These are phyloP conservation scores for Fraxinus excelsior DNA, from an alignment of 257 asterid species.

Conservation along the genomic window DNA sequence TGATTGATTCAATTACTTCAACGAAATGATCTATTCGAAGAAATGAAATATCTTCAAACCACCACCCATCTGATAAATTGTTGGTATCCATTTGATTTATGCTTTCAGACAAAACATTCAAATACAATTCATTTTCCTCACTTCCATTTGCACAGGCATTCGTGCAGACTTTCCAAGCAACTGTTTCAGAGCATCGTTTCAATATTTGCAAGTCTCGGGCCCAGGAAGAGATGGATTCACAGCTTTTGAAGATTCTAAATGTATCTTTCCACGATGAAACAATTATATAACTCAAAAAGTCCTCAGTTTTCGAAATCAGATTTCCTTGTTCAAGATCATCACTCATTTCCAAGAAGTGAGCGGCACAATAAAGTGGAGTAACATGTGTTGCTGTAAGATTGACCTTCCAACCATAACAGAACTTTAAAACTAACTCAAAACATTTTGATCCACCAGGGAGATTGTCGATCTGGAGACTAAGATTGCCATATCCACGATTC, in stretches of 20 bases:
- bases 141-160: neutral
- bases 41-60: conserved; percentile 34
- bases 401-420: conserved; percentile 37
- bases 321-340: conserved; percentile 35
- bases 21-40: conserved; percentile 37
- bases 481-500: conserved; percentile 15
- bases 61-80: conserved; percentile 26
- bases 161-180: conserved; percentile 31
- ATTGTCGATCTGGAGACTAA: conserved; percentile 28
- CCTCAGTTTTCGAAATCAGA: conserved; percentile 30
- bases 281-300: conserved; percentile 29
- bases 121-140: conserved; percentile 11
- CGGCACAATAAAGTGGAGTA: conserved; percentile 38
- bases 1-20: conserved; percentile 30
- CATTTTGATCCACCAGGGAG: conserved; percentile 33
- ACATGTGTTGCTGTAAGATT: conserved; percentile 32
- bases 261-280: conserved; percentile 41
- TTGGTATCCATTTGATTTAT: neutral
- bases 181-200: conserved; percentile 24
- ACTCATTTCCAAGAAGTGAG: conserved; percentile 39
- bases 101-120: conserved; percentile 14
- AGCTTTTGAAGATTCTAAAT: conserved; percentile 29
- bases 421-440: conserved; percentile 37
- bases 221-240: conserved; percentile 34
- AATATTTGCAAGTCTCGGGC: conserved; percentile 32